Evolutionary conservation across 352 stramenopile species (phyloP), one percentile per base, ranked within the genome.

Genomic region (Phytophthora ohioensis): DNA sequence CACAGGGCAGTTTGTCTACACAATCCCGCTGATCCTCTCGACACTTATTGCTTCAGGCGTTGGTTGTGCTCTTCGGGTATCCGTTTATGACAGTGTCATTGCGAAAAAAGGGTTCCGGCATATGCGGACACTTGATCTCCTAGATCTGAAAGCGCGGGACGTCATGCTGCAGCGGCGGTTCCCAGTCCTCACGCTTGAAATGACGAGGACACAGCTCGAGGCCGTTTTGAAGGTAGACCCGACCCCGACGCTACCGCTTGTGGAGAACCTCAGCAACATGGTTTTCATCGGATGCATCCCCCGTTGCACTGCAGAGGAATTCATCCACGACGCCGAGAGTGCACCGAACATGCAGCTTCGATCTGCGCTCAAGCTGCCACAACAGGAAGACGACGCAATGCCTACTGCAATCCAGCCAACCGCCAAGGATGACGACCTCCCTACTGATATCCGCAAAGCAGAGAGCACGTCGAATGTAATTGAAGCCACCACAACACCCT

Each of bases 1-100:
- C 53, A 91, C 84, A 4, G 84, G 85, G 1, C 83, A 91, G 56
- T 90, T 93, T 39, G 73, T 88, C 45, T 92, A 87, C 67, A 80
- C 88, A 55, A 88, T 80, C 4, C 84, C 84, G 8, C 39, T 91
- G 21, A 80, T 92, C 21, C 61, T 91, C 11, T 81, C 82, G 7
- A 75, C 77, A 38, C 64, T 92, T 15, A 48, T 91, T 4, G 77
- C 84, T 2, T 87, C 81, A 5, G 71, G 79, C 0, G 69, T 90
- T 5, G 79, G 75, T 27, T 85, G 82, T 27, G 78, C 80, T 8
- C 60, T 92, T 15, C 87, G 81, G 3, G 77, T 90, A 3, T 91
- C 84, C 0, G 49, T 90, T 7, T 92, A 92, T 51, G 84, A 92
- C 54, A 90, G 78, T 35, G 71, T 81, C 48, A 90, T 90, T 31